Conservation (phyloP, 129 eudicot species). For the Flaveria robusta region DNA sequence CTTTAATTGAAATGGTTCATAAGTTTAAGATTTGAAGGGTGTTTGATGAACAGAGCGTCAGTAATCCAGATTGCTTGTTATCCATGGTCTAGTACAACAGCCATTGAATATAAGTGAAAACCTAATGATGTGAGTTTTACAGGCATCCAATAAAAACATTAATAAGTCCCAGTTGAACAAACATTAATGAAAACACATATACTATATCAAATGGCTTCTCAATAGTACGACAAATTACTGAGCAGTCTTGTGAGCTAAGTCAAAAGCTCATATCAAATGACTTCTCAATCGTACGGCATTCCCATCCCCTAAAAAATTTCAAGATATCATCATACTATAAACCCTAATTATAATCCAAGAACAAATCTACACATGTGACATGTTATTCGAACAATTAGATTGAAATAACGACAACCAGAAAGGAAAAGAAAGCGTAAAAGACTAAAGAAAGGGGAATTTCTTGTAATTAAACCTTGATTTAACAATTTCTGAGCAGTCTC, state of each 20-base stretch:
- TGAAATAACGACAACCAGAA: background rate
- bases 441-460: background rate
- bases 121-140: slow-evolving; percentile 2
- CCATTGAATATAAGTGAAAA: background rate
- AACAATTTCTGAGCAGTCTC: slow-evolving; percentile 87
- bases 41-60: background rate
- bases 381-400: background rate
- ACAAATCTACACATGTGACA: background rate
- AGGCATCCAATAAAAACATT: background rate
- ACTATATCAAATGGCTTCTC: too few relatives aligned
- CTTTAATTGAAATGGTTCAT: background rate
- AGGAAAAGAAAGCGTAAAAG: background rate
- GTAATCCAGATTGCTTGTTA: background rate
- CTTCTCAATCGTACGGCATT: slow-evolving; percentile 4
- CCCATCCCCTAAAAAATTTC: background rate
- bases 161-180: background rate
- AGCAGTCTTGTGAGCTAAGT: background rate
- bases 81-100: background rate
- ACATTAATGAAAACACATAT: background rate
- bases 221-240: background rate
- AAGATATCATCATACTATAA: background rate
- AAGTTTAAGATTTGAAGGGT: background rate
- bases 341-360: slow-evolving; percentile 4
- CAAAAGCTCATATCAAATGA: slow-evolving; percentile 8
- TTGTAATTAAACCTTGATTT: slow-evolving; percentile 62